A percentile compares a stretch with the other conserved stretches of the same genome.
These are phyloP conservation scores for Auricularia sp. DNA, from an alignment of 768 basidiomycete genomes.

Conservation along the genomic window DNA sequence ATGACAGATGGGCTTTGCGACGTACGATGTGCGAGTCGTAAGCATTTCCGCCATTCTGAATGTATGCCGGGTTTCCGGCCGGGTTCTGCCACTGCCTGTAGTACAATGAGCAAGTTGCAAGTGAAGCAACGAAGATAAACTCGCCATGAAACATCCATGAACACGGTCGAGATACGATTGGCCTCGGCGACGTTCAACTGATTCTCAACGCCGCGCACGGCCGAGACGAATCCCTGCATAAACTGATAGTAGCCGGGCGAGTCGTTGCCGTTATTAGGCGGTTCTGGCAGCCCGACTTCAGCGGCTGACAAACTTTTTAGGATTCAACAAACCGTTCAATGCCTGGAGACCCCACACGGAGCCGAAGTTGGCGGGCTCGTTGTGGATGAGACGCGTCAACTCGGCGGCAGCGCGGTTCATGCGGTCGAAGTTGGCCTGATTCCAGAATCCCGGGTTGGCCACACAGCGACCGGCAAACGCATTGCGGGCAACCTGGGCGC, in stretches of 20 bases:
- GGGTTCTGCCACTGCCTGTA: not conserved
- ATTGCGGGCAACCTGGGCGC: not conserved
- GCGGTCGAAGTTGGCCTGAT: not conserved
- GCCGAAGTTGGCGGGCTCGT: not conserved
- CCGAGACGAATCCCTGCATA: not conserved
- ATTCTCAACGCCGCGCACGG: not conserved
- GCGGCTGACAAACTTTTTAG: not conserved
- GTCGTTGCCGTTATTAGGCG: not conserved
- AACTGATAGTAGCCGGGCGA: constrained; percentile 1
- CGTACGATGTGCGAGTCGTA: not conserved
- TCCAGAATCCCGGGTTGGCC: not conserved
- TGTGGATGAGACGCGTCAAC: not conserved
- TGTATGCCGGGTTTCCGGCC: not conserved
- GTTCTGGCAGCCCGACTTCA: not conserved
- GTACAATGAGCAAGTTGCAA: not conserved
- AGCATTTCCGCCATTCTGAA: not conserved
- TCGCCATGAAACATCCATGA: not conserved
- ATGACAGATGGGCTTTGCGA: too few species aligned
- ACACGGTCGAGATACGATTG: not conserved
- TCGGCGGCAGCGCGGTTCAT: not conserved
- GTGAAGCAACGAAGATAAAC: not conserved
- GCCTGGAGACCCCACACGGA: not conserved
- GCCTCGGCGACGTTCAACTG: not conserved
- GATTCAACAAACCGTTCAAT: not conserved
- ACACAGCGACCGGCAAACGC: not conserved